phyloP scores from a whole-genome alignment of 2,329 filamentous ascomycete genomes.

The Botrytis byssoidea region DNA sequence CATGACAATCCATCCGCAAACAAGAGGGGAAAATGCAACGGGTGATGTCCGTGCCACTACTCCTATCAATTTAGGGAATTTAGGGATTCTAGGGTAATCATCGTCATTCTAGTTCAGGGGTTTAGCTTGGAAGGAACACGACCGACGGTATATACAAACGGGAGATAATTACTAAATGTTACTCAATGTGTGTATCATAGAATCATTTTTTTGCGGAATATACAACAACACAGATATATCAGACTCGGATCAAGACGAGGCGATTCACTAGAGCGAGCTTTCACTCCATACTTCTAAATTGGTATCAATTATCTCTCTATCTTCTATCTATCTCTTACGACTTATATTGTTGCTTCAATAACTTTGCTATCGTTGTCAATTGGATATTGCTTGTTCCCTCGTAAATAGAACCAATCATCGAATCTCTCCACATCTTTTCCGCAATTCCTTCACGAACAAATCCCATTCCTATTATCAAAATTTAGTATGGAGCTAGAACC shows the following conservation, averaged over 20 bases:
- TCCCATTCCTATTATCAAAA: slow-evolving; percentile 62
- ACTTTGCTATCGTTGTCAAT: slow-evolving; percentile 68
- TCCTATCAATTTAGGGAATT: not conserved
- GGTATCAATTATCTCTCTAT: slow-evolving; percentile 1
- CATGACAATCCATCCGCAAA: not conserved
- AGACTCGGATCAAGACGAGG: not conserved
- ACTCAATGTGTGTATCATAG: not conserved
- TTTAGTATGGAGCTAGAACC: slow-evolving; percentile 1
- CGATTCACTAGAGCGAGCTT: not conserved
- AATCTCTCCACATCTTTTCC: slow-evolving; percentile 97
- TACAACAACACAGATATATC: not conserved
- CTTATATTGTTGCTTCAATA: slow-evolving; percentile 68
- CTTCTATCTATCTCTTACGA: slow-evolving; percentile 37
- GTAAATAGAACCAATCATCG: slow-evolving; percentile 98
- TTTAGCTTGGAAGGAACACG: not conserved
- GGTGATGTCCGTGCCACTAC: slow-evolving; percentile 9
- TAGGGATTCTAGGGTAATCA: not conserved
- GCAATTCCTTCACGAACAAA: slow-evolving; percentile 95
- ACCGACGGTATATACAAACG: not conserved
- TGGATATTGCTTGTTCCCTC: slow-evolving; percentile 84
- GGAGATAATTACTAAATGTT: not conserved
- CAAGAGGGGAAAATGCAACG: not conserved
- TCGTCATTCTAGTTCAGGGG: slow-evolving; percentile 1
- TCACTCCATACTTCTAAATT: slow-evolving; percentile 10
- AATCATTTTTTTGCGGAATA: not conserved